Evolutionary conservation across 2,329 filamentous ascomycete species (phyloP).

Genomic region (Aspergillus proliferans): DNA sequence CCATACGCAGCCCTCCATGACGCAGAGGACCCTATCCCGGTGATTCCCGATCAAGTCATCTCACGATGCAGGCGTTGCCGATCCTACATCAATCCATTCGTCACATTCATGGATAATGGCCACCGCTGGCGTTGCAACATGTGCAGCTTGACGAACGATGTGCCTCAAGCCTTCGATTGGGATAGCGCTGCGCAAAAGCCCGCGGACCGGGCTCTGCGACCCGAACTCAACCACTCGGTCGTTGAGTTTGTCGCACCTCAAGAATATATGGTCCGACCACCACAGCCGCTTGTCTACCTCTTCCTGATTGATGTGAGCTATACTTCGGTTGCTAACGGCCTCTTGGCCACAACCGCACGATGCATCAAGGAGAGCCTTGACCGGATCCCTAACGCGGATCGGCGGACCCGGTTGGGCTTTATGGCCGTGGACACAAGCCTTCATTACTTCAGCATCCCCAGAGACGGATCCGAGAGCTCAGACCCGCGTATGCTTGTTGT

Average conservation of each 20-base stretch:
- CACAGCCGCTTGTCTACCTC: slow-evolving; percentile 89
- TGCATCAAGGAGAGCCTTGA: slow-evolving; percentile 93
- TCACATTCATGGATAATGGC: slow-evolving; percentile 91
- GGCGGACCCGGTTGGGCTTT: slow-evolving; percentile 86
- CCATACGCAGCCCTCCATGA: slow-evolving; percentile 92
- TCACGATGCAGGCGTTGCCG: slow-evolving; percentile 91
- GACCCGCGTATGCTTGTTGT: slow-evolving; percentile 91
- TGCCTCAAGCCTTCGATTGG: slow-evolving; percentile 99
- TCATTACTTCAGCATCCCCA: slow-evolving; percentile 92
- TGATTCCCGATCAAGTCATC: slow-evolving; percentile 95
- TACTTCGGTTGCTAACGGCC: slow-evolving; percentile 78
- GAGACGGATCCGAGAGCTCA: slow-evolving; percentile 75
- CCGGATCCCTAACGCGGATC: slow-evolving; percentile 95
- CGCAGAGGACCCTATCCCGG: slow-evolving; percentile 79
- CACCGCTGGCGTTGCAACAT: slow-evolving; percentile 99
- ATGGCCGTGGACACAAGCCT: slow-evolving; percentile 90
- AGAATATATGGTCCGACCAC: slow-evolving; percentile 98
- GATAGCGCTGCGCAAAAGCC: slow-evolving; percentile 86
- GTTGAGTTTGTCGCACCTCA: slow-evolving; percentile 97
- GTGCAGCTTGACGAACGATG: slow-evolving; percentile 98
- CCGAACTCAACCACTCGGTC: slow-evolving; percentile 92
- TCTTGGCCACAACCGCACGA: slow-evolving; percentile 84
- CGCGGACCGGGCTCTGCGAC: slow-evolving; percentile 83
- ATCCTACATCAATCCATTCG: slow-evolving; percentile 97
- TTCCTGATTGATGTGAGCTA: slow-evolving; percentile 96